Conservation (phyloP, 768 basidiomycete genomes). For the Boletellus sp. region DNA sequence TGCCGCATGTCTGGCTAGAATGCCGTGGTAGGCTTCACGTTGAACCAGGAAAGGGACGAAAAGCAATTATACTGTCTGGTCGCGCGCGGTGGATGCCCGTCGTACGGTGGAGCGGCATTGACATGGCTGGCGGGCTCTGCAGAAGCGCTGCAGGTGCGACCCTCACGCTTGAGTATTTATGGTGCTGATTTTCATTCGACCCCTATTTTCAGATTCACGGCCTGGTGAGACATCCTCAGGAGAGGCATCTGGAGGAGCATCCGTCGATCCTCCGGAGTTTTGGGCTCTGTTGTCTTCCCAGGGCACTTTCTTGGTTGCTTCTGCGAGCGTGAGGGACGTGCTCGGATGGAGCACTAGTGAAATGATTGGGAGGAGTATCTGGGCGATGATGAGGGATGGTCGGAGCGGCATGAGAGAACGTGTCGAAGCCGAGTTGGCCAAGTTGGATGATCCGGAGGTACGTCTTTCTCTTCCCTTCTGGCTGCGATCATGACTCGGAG, state of each 20-base stretch:
- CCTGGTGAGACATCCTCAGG: neutral
- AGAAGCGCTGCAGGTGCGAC: conserved; percentile 22
- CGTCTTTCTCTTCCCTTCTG: neutral
- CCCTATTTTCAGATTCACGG: conserved; percentile 7
- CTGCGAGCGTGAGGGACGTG: conserved; percentile 52
- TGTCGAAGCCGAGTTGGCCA: conserved; percentile 28
- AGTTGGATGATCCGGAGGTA: conserved; percentile 17
- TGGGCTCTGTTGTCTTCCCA: conserved; percentile 49
- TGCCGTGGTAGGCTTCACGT: conserved; percentile 84
- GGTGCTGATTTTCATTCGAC: neutral
- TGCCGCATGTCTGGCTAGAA: conserved; percentile 83
- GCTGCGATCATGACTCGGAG: neutral
- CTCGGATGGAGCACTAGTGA: conserved; percentile 61
- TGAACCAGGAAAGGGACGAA: conserved; percentile 91
- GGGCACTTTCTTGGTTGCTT: conserved; percentile 51
- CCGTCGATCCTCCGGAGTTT: conserved; percentile 34
- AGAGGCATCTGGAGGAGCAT: neutral
- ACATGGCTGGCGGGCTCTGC: conserved; percentile 41
- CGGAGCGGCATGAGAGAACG: conserved; percentile 14
- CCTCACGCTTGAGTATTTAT: neutral
- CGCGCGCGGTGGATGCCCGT: conserved; percentile 65
- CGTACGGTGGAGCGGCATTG: conserved; percentile 59
- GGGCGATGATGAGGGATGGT: conserved; percentile 34
- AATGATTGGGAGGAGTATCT: conserved; percentile 46
- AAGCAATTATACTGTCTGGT: conserved; percentile 89